Percentiles rank a stretch among this genome's conserved stretches.
phyloP scores from a whole-genome alignment of 1,139 yeast genomes.

The Suhomyces anneliseae region DNA sequence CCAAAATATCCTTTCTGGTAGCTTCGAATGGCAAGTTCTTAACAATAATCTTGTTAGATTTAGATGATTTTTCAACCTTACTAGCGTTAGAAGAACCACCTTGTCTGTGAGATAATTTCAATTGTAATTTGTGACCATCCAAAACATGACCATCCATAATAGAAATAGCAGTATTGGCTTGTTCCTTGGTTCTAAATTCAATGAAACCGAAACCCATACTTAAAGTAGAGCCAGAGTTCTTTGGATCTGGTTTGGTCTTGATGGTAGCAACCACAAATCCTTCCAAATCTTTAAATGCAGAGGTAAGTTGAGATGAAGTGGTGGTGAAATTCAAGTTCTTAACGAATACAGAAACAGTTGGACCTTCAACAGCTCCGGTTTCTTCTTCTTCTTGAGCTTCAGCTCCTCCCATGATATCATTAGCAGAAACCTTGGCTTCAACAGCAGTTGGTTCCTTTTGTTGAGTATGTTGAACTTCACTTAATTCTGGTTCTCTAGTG shows the following conservation, averaged over 20 bases:
- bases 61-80: conserved; percentile 37
- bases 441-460: conserved; percentile 29
- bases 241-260: conserved; percentile 87
- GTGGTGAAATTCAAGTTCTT: conserved; percentile 91
- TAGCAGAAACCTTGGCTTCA: conserved; percentile 43
- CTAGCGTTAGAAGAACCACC: conserved; percentile 22
- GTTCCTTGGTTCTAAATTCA: conserved; percentile 76
- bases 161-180: conserved; percentile 74
- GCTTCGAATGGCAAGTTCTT: conserved; percentile 98
- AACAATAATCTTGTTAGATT: conserved; percentile 76
- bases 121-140: conserved; percentile 87
- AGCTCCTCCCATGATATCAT: conserved; percentile 41
- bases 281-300: conserved; percentile 63
- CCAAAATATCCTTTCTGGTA: conserved; percentile 85
- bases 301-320: conserved; percentile 54
- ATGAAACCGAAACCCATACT: conserved; percentile 99
- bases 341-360: conserved; percentile 83
- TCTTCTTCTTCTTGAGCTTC: conserved; percentile 38
- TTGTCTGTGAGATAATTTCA: conserved; percentile 81
- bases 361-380: conserved; percentile 50
- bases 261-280: conserved; percentile 86
- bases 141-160: conserved; percentile 75
- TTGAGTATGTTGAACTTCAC: conserved; percentile 26
- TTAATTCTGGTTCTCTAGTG: conserved; percentile 52
- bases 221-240: conserved; percentile 57